A percentile compares a stretch with the other conserved stretches of the same genome.
phyloP scores from a whole-genome alignment of 140 eudicot genomes.

The Cichorium intybus region DNA sequence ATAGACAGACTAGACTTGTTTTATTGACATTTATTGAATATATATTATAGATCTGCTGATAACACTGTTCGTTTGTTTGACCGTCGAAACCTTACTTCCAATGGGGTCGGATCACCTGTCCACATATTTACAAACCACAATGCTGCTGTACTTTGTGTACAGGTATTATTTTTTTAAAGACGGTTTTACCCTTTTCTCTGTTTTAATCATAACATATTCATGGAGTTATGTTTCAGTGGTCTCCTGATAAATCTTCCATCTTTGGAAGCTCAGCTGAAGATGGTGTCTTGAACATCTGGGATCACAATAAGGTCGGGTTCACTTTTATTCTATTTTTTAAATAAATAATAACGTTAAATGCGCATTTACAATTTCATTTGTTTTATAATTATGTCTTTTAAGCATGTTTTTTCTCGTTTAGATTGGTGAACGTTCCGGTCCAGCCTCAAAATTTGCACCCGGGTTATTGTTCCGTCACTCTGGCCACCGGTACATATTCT shows the following conservation, averaged over 20 bases:
- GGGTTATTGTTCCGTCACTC: conserved; percentile 78
- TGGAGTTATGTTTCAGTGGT: conserved; percentile 59
- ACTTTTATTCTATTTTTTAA: not conserved
- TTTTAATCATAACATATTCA: not conserved
- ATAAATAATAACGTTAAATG: no score
- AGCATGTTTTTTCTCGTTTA: conserved; percentile 9
- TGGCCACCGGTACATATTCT: conserved; percentile 63
- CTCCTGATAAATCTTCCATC: conserved; percentile 77
- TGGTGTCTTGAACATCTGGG: conserved; percentile 86
- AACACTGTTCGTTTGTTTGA: conserved; percentile 85
- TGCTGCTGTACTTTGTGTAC: conserved; percentile 90
- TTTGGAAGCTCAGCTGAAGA: conserved; percentile 94
- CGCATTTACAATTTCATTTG: not conserved
- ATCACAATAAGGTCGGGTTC: conserved; percentile 57
- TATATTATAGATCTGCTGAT: conserved; percentile 68
- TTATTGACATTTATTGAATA: not conserved
- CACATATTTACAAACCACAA: conserved; percentile 75
- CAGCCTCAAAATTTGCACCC: conserved; percentile 33
- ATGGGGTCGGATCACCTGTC: conserved; percentile 81
- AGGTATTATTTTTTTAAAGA: conserved; percentile 35
- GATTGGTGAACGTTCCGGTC: conserved; percentile 46
- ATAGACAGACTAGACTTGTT: no score
- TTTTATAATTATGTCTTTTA: not conserved
- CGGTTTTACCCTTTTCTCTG: not conserved
- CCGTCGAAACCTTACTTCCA: conserved; percentile 76